A percentile compares a stretch with the other conserved stretches of the same genome.
Conservation (phyloP, 2,329 filamentous ascomycete genomes). For the Elsinoe batatas region DNA sequence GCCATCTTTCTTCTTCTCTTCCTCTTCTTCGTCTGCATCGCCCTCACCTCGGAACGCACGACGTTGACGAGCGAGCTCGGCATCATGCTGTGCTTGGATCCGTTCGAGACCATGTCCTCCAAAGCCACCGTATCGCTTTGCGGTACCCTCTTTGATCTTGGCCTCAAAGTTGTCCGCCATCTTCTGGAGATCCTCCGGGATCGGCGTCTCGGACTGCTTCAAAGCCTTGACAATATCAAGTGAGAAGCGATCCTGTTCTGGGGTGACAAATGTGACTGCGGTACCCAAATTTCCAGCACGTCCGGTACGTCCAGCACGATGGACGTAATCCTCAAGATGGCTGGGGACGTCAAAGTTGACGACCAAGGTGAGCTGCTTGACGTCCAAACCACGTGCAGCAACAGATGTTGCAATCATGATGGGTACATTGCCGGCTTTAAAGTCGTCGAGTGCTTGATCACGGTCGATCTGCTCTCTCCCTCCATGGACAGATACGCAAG, state of each 20-base stretch:
- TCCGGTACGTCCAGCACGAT: constrained; percentile 85
- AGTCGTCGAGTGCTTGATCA: constrained; percentile 84
- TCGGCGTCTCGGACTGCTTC: constrained; percentile 77
- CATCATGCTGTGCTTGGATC: constrained; percentile 82
- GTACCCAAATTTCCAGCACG: constrained; percentile 90
- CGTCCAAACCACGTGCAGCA: constrained; percentile 86
- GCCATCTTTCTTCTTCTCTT: constrained; percentile 52
- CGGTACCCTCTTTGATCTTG: constrained; percentile 86
- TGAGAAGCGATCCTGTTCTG: constrained; percentile 84
- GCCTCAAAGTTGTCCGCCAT: constrained; percentile 63
- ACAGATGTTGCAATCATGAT: constrained; percentile 92
- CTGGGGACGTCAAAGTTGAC: constrained; percentile 94
- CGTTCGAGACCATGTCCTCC: constrained; percentile 89
- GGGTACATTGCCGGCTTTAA: constrained; percentile 82
- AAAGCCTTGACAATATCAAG: constrained; percentile 82
- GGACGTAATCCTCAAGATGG: constrained; percentile 93
- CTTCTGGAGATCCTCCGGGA: constrained; percentile 59
- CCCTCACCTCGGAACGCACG: constrained; percentile 84
- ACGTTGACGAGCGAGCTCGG: constrained; percentile 73
- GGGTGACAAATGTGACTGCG: constrained; percentile 86
- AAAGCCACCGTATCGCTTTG: constrained; percentile 76
- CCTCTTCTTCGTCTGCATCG: constrained; percentile 69
- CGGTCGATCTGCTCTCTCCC: constrained; percentile 90
- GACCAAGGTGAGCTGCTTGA: constrained; percentile 90
- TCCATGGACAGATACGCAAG: constrained; percentile 87